Evolutionary conservation across 495 filamentous ascomycete species (phyloP), one percentile per base, ranked within the genome.

Genomic region (Hypoxylon lienhwacheense): DNA sequence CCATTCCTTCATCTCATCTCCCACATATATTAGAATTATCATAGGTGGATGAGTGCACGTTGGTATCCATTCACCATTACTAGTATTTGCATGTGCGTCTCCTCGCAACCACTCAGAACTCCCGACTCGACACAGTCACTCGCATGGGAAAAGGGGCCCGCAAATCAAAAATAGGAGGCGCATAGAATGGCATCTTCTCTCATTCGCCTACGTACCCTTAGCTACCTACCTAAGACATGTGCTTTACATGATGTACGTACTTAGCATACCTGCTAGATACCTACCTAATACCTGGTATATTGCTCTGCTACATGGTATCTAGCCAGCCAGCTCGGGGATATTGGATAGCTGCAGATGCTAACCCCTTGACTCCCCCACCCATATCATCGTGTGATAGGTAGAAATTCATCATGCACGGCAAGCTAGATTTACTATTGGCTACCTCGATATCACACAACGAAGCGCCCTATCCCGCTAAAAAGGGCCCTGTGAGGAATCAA

Each of bases 401-500:
- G 46, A 52, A 61, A 61, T 47, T 48, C 31, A 47, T 17, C 37
- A 52, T 52, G 42, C 52, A 55, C 17, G 12, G 37, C 26, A 44
- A 43, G 16, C 26, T 8, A 34, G 51, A 61, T 33, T 55, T 61
- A 43, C 11, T 47, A 61, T 61, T 61, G 58, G 58, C 10, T 21
- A 32, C n/a, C n/a, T 22, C 15, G 34, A 39, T 55, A 55, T 61
- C 58, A 52, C 47, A 40, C 42, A 52, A 52, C 29, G 47, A 61
- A 61, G 58, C 58, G 58, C 58, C 31, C 35, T 61, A 61, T 32
- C 58, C 58, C 51, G 42, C 58, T 19, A 41, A 61, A 61, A 61
- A 47, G 43, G 5, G 24, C 45, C 39, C 33, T 47, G 6, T 5
- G 12, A 28, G 34, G 22, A 22, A 22, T 15, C 20, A 44, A 20